phyloP scores from a whole-genome alignment of 805 yeast genomes.

The Starmerella potacharoeniae region DNA sequence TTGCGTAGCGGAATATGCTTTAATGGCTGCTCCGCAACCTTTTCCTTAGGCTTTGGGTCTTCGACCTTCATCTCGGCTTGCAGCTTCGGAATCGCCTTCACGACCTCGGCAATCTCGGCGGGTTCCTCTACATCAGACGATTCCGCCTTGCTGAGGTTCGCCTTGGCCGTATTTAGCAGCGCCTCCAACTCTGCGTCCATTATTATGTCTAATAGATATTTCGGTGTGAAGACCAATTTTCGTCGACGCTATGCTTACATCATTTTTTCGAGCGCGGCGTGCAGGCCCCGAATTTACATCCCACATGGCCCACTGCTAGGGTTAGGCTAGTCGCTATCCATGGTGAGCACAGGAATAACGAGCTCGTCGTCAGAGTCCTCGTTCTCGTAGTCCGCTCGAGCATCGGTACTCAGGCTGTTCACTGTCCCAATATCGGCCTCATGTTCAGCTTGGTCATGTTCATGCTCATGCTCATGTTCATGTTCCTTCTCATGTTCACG shows the following conservation, averaged over 20 bases:
- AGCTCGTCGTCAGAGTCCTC: slow-evolving; percentile 18
- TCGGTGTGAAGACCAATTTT: too few relatives aligned
- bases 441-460: too few relatives aligned
- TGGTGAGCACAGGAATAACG: slow-evolving; percentile 17
- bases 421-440: too few relatives aligned
- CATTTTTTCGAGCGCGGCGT: background rate
- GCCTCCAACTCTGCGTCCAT: slow-evolving; percentile 15
- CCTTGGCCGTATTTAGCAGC: slow-evolving; percentile 13
- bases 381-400: too few relatives aligned
- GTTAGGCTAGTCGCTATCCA: slow-evolving; percentile 19
- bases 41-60: background rate
- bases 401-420: too few relatives aligned
- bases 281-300: background rate
- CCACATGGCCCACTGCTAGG: background rate
- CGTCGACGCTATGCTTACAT: slow-evolving; percentile 1
- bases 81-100: slow-evolving; percentile 8
- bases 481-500: background rate
- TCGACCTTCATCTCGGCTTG: background rate
- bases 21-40: background rate
- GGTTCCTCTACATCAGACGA: slow-evolving; percentile 19
- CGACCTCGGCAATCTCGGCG: slow-evolving; percentile 15
- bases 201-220: background rate
- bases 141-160: background rate
- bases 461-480: too few relatives aligned
- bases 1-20: slow-evolving; percentile 21